phyloP scores from a whole-genome alignment of 257 asterid species.

The Solanum ossicruentum region DNA sequence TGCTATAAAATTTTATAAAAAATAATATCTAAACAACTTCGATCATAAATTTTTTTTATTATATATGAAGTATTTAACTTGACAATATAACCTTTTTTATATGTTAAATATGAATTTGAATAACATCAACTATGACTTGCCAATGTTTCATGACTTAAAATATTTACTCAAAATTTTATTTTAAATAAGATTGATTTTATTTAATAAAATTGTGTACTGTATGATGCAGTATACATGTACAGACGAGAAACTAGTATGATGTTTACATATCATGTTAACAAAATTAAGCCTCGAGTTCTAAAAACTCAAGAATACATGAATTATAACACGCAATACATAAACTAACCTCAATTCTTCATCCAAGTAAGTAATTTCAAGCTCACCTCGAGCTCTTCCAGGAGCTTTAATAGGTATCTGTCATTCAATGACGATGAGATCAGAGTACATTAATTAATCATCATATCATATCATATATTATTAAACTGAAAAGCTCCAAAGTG shows the following conservation, averaged over 20 bases:
- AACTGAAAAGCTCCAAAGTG: too few species aligned
- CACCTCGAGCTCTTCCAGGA: slow-evolving; percentile 61
- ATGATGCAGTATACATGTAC: neutral
- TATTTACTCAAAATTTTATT: neutral
- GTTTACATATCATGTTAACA: neutral
- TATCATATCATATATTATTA: too few species aligned
- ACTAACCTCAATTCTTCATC: slow-evolving; percentile 68
- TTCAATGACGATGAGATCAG: neutral
- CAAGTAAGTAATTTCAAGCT: slow-evolving; percentile 69
- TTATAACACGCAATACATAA: neutral
- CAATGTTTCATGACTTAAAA: neutral
- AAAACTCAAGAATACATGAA: neutral
- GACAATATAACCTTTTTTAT: neutral
- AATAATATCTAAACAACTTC: neutral
- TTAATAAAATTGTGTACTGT: neutral
- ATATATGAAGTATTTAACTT: too few species aligned
- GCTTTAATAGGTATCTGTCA: slow-evolving; percentile 64
- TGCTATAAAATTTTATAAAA: neutral
- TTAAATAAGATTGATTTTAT: neutral
- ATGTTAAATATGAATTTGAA: neutral
- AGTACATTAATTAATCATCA: too few species aligned
- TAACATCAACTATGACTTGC: neutral
- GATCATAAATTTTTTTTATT: too few species aligned
- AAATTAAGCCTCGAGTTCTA: neutral
- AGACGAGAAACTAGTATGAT: neutral